These are phyloP conservation scores for Eutrema heterophyllum DNA, from an alignment of 345 rosid genomes.

Conservation along the genomic window DNA sequence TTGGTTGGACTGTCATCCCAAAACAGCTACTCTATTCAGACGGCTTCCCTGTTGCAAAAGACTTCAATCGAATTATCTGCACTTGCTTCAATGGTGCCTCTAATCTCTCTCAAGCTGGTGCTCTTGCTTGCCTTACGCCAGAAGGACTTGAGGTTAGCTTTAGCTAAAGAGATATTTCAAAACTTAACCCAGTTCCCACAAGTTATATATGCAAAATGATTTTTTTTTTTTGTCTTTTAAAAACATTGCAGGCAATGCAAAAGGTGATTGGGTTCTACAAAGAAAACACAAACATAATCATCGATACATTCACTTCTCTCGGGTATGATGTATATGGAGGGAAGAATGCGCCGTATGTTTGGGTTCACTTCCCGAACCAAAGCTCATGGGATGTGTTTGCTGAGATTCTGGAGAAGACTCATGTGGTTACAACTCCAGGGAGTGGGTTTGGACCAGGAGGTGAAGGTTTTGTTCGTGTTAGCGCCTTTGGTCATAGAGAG, in stretches of 20 bases:
- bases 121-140: constrained; percentile 81
- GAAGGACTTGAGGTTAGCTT: constrained; percentile 71
- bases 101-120: constrained; percentile 87
- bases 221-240: not conserved
- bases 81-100: constrained; percentile 97
- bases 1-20: constrained; percentile 95
- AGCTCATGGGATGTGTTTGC: constrained; percentile 96
- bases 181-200: not conserved
- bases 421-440: constrained; percentile 85
- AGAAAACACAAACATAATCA: constrained; percentile 74
- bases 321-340: constrained; percentile 92
- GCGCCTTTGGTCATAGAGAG: constrained; percentile 91
- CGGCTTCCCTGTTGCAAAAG: constrained; percentile 86
- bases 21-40: constrained; percentile 78
- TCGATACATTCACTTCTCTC: constrained; percentile 72
- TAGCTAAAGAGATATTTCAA: not conserved
- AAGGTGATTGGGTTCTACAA: constrained; percentile 89
- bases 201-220: not conserved
- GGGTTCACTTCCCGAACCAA: constrained; percentile 95
- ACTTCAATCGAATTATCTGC: constrained; percentile 80
- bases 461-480: constrained; percentile 87
- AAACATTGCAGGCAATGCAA: constrained; percentile 61
- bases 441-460: constrained; percentile 98
- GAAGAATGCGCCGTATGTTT: constrained; percentile 82
- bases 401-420: constrained; percentile 89